Evolutionary conservation across 305 asterid species (phyloP), one percentile per base, ranked within the genome.

Genomic region (Fraxinus angustifolia): DNA sequence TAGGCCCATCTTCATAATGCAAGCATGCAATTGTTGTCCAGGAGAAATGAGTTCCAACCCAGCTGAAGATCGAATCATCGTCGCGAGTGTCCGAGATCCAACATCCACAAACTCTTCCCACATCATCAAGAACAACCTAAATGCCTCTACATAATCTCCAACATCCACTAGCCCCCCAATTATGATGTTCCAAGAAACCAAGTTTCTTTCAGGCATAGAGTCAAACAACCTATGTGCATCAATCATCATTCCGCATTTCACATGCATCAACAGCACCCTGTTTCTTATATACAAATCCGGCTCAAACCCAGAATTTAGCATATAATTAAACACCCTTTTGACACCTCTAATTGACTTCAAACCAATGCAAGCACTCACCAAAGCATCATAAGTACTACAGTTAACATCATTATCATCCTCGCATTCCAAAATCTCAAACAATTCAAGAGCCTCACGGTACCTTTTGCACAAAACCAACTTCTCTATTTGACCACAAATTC

Each of bases 221-320:
- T 91, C 94, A 56, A 94, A 94, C 86, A 92, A 45, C 40, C 75
- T 84, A 75, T 85, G 95, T 1, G 98, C 97, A 80, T 94, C 97
- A 48, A 88, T 82, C 95, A 90, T 90, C 98, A 94, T 92, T 82
- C 90, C 89, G 77, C 98, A 94, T 84, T 84, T 92, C 71, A 92
- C 92, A 48, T 92, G 98, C 97, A 94, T 91, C 65, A 73, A 11
- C 90, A 92, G 65, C 65, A 90, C 90, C 88, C 95, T 83, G 53
- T 94, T 94, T 88, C 87, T 88, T 92, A 92, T 87, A 85, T 92
- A 94, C 87, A 88, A 80, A 87, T 94, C 96, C 40, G 90, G 81
- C 23, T 87, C 88, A 72, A 85, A 82, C 36, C 83, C 92, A 14
- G 90, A 80, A 75, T 84, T 80, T 5, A 84, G 72, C 85, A 92